phyloP scores from a whole-genome alignment of 2,329 filamentous ascomycete species.

The Reticulascus tulasneorum region DNA sequence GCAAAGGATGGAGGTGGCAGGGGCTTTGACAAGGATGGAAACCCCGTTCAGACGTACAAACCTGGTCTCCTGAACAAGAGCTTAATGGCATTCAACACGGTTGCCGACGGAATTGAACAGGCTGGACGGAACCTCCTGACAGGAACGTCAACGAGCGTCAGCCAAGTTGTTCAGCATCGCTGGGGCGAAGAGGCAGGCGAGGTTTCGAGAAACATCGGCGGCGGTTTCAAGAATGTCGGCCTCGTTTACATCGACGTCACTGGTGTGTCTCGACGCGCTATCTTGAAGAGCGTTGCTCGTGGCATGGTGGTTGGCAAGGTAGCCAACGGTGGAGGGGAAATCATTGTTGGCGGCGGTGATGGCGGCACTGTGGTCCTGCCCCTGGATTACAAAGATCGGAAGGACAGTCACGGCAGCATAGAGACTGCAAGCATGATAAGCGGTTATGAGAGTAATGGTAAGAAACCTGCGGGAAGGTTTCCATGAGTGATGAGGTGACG shows the following conservation, averaged over 20 bases:
- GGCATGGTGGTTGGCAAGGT: constrained; percentile 89
- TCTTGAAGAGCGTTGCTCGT: constrained; percentile 93
- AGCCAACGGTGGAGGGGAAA: constrained; percentile 66
- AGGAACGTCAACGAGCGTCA: constrained; percentile 73
- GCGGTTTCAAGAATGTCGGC: constrained; percentile 92
- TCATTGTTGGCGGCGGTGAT: constrained; percentile 63
- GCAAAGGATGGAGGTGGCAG: constrained; percentile 50
- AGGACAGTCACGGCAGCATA: constrained; percentile 11
- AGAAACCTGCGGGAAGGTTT: constrained; percentile 21
- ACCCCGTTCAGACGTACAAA: constrained; percentile 65
- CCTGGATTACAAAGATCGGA: constrained; percentile 17
- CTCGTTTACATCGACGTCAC: constrained; percentile 96
- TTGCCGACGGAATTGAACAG: constrained; percentile 90
- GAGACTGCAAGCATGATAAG: constrained; percentile 23
- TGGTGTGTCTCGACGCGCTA: constrained; percentile 81
- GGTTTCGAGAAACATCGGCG: constrained; percentile 70
- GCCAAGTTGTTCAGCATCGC: constrained; percentile 80
- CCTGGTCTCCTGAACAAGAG: constrained; percentile 93
- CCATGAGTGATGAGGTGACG: not conserved
- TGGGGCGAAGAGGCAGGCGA: constrained; percentile 84
- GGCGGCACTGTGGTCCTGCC: constrained; percentile 18
- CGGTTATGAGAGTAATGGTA: constrained; percentile 25
- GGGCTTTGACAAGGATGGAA: constrained; percentile 68
- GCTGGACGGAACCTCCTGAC: constrained; percentile 74
- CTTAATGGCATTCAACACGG: constrained; percentile 91